phyloP scores from a whole-genome alignment of 768 basidiomycete species.

The Lactarius tabidus region DNA sequence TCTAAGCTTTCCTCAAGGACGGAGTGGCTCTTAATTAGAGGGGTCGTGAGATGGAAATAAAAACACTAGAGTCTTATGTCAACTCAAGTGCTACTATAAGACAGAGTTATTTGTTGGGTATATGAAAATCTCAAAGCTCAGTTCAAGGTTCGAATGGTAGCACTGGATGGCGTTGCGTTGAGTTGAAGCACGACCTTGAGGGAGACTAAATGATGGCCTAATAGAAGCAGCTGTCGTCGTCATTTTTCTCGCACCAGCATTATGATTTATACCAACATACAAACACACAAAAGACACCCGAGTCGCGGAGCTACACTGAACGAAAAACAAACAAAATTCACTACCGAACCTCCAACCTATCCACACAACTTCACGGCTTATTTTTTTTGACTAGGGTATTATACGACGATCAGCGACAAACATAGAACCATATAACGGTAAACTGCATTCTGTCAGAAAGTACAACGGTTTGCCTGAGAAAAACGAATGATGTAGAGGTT shows the following conservation, averaged over 20 bases:
- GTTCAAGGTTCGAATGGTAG: too few species aligned
- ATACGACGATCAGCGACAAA: not conserved
- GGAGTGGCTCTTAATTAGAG: not conserved
- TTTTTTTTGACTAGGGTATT: conserved; percentile 3
- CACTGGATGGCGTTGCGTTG: too few species aligned
- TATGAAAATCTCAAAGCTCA: too few species aligned
- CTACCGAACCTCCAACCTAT: not conserved
- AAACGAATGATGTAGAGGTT: not conserved
- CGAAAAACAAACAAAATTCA: not conserved
- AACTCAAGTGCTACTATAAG: too few species aligned
- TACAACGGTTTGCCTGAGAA: not conserved
- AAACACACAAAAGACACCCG: too few species aligned
- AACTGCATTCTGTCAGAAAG: not conserved
- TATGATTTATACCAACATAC: not conserved
- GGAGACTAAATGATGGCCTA: not conserved
- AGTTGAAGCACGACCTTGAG: not conserved
- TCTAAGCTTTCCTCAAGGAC: conserved; percentile 23
- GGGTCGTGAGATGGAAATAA: too few species aligned
- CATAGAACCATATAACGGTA: conserved; percentile 7
- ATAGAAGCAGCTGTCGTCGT: not conserved
- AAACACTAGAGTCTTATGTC: too few species aligned
- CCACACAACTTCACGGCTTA: not conserved
- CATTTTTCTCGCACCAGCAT: not conserved
- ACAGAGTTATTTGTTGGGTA: too few species aligned
- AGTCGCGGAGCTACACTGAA: not conserved